Conservation (phyloP, 1,139 yeast genomes). For the Candida dubliniensis region DNA sequence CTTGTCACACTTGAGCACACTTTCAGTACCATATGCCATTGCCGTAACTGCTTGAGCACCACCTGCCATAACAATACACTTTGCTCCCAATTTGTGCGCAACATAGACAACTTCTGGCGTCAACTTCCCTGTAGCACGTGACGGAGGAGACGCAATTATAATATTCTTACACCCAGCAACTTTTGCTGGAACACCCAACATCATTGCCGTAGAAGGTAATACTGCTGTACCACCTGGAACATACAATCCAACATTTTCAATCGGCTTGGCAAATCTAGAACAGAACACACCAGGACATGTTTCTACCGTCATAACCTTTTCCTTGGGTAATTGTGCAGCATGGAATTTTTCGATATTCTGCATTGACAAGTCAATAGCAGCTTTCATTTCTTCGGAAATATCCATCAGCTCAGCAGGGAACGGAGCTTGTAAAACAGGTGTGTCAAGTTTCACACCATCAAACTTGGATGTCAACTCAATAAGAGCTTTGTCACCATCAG, state of each 20-base stretch:
- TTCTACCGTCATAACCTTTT: conserved; percentile 77
- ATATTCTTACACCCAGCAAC: conserved; percentile 97
- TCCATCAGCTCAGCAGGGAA: conserved; percentile 77
- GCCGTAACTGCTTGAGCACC: conserved; percentile 99
- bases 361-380: conserved; percentile 87
- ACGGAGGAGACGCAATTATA: conserved; percentile 95
- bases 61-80: conserved; percentile 88
- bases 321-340: conserved; percentile 78
- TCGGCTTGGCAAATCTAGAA: conserved; percentile 92
- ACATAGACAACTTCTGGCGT: conserved; percentile 98
- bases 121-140: conserved; percentile 84
- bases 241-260: conserved; percentile 90
- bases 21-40: conserved; percentile 95
- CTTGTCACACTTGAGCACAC: conserved; percentile 91
- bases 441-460: conserved; percentile 70
- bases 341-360: conserved; percentile 90
- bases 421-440: conserved; percentile 85
- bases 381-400: conserved; percentile 72
- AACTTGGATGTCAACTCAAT: conserved; percentile 86
- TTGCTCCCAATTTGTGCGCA: conserved; percentile 93
- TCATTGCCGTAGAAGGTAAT: conserved; percentile 93
- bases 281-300: conserved; percentile 93
- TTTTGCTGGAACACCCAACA: conserved; percentile 98
- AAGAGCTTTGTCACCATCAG: conserved; percentile 81
- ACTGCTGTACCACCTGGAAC: conserved; percentile 99